Evolutionary conservation across 163 green algal species (phyloP).

Genomic region (Trebouxia gelatinosa): DNA sequence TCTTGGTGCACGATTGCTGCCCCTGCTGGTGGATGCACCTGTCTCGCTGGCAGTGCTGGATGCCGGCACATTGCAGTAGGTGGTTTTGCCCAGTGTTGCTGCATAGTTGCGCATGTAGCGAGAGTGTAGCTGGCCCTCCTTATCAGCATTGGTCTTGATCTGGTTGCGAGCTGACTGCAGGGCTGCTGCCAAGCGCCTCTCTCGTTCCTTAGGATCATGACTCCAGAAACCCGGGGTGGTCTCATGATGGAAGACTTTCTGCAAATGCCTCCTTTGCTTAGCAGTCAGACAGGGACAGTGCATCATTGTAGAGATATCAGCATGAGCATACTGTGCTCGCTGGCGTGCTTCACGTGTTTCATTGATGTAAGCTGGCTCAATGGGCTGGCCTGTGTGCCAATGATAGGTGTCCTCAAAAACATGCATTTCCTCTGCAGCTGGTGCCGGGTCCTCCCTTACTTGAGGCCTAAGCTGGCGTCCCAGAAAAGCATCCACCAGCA

Average conservation of each 20-base stretch:
- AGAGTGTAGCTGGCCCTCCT: not conserved
- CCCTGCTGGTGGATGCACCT: no score
- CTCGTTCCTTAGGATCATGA: not conserved
- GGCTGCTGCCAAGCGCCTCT: not conserved
- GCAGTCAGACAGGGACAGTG: not conserved
- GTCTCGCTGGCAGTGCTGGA: not conserved
- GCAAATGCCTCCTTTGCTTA: not conserved
- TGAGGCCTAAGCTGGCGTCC: not conserved
- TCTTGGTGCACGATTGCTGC: no score
- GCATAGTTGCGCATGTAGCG: conserved; percentile 16
- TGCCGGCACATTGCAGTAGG: no score
- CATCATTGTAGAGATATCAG: no score
- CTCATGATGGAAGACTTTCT: not conserved
- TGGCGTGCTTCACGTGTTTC: not conserved
- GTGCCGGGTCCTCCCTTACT: no score
- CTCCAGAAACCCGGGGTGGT: not conserved
- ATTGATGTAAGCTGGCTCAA: conserved; percentile 29
- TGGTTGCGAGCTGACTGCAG: not conserved
- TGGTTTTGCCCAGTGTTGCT: not conserved
- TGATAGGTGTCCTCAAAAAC: conserved; percentile 32
- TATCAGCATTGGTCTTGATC: not conserved
- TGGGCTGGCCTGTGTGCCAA: conserved; percentile 40
- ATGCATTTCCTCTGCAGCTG: not conserved
- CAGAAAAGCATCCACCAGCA: conserved; percentile 6
- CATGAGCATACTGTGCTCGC: no score